Percentiles rank a stretch among this genome's conserved stretches.
phyloP scores from a whole-genome alignment of 805 yeast genomes.

The Saturnispora hagleri region DNA sequence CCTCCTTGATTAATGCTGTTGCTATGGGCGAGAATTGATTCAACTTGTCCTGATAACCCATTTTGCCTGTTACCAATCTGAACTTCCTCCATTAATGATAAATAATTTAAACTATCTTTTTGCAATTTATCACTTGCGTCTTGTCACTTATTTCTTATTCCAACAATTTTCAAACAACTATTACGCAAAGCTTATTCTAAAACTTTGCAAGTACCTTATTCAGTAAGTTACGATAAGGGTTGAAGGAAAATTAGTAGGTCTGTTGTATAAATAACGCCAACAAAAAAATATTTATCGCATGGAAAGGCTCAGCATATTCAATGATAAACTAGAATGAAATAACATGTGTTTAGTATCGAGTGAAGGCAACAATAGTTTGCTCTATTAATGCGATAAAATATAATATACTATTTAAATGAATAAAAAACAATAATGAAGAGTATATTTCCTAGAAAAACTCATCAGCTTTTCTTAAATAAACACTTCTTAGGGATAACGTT shows the following conservation, averaged over 20 bases:
- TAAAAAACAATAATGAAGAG: background rate
- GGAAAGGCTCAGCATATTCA: background rate
- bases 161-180: background rate
- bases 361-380: background rate
- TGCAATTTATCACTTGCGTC: background rate
- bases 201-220: background rate
- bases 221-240: background rate
- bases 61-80: background rate
- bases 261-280: background rate
- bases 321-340: too few species aligned
- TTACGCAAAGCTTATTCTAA: background rate
- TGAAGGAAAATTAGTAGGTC: background rate
- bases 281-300: background rate
- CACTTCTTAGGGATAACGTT: conserved; percentile 17
- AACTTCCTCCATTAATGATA: background rate
- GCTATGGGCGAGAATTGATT: background rate
- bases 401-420: background rate
- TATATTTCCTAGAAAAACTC: conserved; percentile 17
- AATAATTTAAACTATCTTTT: background rate
- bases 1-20: background rate
- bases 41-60: background rate
- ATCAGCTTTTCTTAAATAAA: conserved; percentile 19
- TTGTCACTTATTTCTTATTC: background rate
- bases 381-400: background rate
- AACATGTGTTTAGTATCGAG: too few species aligned